These are phyloP conservation scores for Kodamaea lidongshanica DNA, from an alignment of 805 yeast species.

Conservation along the genomic window DNA sequence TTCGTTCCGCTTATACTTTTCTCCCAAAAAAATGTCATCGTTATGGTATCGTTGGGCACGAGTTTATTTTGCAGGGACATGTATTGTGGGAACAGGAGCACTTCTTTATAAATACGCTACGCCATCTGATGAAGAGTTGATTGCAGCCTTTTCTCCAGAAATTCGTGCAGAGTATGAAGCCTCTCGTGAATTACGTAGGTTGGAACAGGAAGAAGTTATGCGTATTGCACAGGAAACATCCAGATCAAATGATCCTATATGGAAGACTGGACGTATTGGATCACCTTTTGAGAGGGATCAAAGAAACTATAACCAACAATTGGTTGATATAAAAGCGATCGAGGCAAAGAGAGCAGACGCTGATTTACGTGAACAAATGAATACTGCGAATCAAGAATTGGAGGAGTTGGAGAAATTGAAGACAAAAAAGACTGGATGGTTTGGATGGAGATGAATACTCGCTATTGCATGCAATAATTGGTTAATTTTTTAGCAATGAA, in stretches of 20 bases:
- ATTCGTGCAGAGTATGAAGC: conserved; percentile 67
- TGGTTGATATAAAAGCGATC: conserved; percentile 40
- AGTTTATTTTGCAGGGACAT: conserved; percentile 55
- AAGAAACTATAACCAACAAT: conserved; percentile 28
- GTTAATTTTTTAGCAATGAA: too few species aligned
- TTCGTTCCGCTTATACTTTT: too few species aligned
- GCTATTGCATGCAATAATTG: too few species aligned
- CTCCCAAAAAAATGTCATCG: conserved; percentile 22
- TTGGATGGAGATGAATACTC: conserved; percentile 6
- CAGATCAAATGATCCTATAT: conserved; percentile 67
- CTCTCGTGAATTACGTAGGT: conserved; percentile 53
- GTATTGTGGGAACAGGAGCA: conserved; percentile 68
- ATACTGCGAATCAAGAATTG: conserved; percentile 25
- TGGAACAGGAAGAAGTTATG: conserved; percentile 67
- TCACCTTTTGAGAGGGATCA: conserved; percentile 60
- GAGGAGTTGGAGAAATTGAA: conserved; percentile 21
- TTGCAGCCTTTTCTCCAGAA: conserved; percentile 76
- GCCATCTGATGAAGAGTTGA: conserved; percentile 79
- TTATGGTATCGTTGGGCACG: conserved; percentile 56
- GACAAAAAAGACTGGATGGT: conserved; percentile 20
- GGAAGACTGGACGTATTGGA: conserved; percentile 69
- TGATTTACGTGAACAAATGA: conserved; percentile 30
- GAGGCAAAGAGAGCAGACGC: conserved; percentile 43
- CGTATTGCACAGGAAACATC: conserved; percentile 59
- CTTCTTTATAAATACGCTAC: conserved; percentile 65